Conservation (phyloP, 805 yeast genomes). For the Wickerhamiella shivajii region DNA sequence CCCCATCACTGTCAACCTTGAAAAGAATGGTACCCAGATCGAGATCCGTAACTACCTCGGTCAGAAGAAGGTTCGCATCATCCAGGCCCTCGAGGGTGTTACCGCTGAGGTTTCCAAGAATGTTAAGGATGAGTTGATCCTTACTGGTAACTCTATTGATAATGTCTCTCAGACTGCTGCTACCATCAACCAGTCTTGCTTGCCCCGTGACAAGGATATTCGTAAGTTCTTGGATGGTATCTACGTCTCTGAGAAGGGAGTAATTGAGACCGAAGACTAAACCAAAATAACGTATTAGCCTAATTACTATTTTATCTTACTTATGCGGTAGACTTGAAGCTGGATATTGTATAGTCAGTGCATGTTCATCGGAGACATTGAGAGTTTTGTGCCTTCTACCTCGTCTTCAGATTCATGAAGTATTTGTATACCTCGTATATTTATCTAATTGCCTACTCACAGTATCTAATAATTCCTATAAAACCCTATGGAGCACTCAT, state of each 20-base stretch:
- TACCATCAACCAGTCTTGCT: constrained; percentile 93
- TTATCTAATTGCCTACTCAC: too few species aligned
- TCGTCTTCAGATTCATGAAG: too few species aligned
- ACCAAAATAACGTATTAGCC: neutral
- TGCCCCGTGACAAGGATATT: constrained; percentile 99
- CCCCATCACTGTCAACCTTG: constrained; percentile 96
- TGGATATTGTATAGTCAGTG: too few species aligned
- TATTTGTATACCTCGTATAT: too few species aligned
- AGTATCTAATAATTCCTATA: too few species aligned
- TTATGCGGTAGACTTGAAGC: too few species aligned
- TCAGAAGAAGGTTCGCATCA: constrained; percentile 91
- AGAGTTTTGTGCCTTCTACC: too few species aligned
- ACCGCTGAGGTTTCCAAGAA: constrained; percentile 61
- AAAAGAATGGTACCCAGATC: constrained; percentile 63
- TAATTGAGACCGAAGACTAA: constrained; percentile 50
- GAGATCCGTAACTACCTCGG: constrained; percentile 99
- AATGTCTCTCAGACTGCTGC: constrained; percentile 98
- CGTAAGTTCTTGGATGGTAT: constrained; percentile 99
- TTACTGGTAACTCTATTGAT: constrained; percentile 92
- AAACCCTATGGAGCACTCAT: too few species aligned
- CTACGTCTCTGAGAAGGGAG: constrained; percentile 93
- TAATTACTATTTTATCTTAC: too few species aligned
- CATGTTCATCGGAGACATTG: too few species aligned
- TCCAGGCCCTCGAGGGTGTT: constrained; percentile 82
- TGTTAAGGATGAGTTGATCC: constrained; percentile 89